A percentile compares a stretch with the other conserved stretches of the same genome.
Evolutionary conservation across 805 yeast genomes (phyloP).

Genomic region (Saturnispora quitensis): DNA sequence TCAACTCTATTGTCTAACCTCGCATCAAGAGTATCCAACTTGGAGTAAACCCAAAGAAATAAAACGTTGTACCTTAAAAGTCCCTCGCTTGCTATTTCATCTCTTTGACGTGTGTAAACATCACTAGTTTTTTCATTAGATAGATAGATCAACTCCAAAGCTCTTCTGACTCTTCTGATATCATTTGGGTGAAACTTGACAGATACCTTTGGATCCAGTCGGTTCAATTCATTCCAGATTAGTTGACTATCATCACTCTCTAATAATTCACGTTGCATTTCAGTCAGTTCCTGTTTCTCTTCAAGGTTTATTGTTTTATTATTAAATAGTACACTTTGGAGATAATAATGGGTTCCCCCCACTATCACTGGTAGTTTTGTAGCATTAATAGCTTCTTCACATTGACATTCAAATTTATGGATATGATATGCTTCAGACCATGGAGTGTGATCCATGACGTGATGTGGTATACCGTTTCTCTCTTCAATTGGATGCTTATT

Average conservation of each 20-base stretch:
- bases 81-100: slow-evolving; percentile 31
- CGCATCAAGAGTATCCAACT: slow-evolving; percentile 42
- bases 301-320: slow-evolving; percentile 45
- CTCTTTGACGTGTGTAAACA: slow-evolving; percentile 53
- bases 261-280: slow-evolving; percentile 33
- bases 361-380: slow-evolving; percentile 81
- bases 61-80: slow-evolving; percentile 52
- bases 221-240: slow-evolving; percentile 38
- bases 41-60: slow-evolving; percentile 76
- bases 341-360: slow-evolving; percentile 94
- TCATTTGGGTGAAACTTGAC: slow-evolving; percentile 90
- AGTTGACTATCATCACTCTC: slow-evolving; percentile 47
- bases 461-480: slow-evolving; percentile 69
- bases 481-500: slow-evolving; percentile 86
- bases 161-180: slow-evolving; percentile 64
- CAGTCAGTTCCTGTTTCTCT: slow-evolving; percentile 20
- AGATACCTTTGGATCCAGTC: slow-evolving; percentile 63
- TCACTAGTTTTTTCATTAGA: slow-evolving; percentile 66
- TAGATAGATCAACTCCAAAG: slow-evolving; percentile 65
- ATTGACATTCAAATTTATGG: slow-evolving; percentile 71
- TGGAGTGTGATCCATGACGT: slow-evolving; percentile 72
- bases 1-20: slow-evolving; percentile 79
- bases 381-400: slow-evolving; percentile 49
- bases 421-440: slow-evolving; percentile 81
- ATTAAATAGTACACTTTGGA: slow-evolving; percentile 65